These are phyloP conservation scores for bread wheat (Triticum aestivum) DNA, from an alignment of 176 grass and related monocot genomes.

Conservation along the genomic window IWGSC_CS_RefSeq_v2.1 NC_057794.1:434391137-434391636, in stretches of 20 bases:
- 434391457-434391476: slow-evolving; percentile 3
- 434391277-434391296: neutral
- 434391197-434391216: neutral
- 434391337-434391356: neutral
- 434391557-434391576: too few species aligned
- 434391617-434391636: neutral
- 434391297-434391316: neutral
- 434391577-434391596: neutral
- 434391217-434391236: neutral
- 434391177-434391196: too few species aligned
- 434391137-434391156: neutral
- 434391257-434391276: neutral
- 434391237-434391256: neutral
- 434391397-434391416: neutral
- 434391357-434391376: neutral
- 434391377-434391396: neutral
- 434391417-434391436: neutral
- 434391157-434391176: neutral
- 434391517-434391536: neutral
- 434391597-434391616: neutral
- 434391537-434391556: neutral
- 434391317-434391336: neutral
- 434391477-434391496: neutral
- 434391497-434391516: neutral
- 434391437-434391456: neutral